Conservation (phyloP, 441 rosid genomes). For the Adansonia rubrostipa region DNA sequence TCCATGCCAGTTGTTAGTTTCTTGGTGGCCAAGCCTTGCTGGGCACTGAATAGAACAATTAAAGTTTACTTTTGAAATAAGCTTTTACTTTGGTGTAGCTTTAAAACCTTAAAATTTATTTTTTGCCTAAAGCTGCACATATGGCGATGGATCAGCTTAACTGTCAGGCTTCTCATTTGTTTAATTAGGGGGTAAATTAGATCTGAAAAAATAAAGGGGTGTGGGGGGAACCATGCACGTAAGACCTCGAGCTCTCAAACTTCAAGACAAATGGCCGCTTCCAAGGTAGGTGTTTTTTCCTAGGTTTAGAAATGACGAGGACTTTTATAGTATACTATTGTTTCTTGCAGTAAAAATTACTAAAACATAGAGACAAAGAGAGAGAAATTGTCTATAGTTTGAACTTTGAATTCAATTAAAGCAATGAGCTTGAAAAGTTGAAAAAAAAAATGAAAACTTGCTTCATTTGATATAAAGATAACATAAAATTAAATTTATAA, state of each 20-base stretch:
- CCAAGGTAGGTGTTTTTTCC: conserved; percentile 16
- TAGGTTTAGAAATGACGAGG: neutral
- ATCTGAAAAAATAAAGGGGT: neutral
- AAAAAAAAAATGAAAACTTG: neutral
- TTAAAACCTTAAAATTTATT: conserved; percentile 42
- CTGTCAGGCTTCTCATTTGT: conserved; percentile 37
- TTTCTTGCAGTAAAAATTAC: neutral
- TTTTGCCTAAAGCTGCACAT: conserved; percentile 29
- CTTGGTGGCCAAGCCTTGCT: conserved; percentile 30
- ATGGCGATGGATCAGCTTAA: conserved; percentile 36
- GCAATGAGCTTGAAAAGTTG: neutral
- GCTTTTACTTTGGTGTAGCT: conserved; percentile 30
- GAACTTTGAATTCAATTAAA: neutral
- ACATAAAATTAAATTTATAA: neutral
- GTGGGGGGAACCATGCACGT: conserved; percentile 4
- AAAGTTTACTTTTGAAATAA: conserved; percentile 26
- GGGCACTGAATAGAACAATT: conserved; percentile 33
- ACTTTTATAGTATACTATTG: neutral
- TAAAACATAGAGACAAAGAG: neutral
- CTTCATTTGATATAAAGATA: neutral
- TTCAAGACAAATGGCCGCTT: conserved; percentile 13
- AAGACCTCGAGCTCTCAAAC: conserved; percentile 21
- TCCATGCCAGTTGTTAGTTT: conserved; percentile 58
- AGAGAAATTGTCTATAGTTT: neutral
- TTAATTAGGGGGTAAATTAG: neutral